phyloP scores from a whole-genome alignment of 2,329 filamentous ascomycete genomes.

The Zasmidium cellare region DNA sequence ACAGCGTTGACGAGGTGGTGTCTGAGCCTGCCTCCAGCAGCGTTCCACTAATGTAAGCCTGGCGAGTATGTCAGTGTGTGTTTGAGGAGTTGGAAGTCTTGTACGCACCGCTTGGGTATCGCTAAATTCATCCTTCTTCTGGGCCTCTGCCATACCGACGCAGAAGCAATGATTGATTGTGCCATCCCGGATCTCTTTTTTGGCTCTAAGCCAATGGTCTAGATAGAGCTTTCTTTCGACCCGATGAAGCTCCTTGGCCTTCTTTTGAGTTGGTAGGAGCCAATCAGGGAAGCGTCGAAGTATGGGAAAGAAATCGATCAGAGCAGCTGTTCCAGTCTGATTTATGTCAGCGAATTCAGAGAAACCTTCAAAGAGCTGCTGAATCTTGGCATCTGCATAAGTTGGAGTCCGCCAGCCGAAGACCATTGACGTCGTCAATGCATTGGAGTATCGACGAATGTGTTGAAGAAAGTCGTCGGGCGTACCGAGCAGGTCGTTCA shows the following conservation, averaged over 20 bases:
- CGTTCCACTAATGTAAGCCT: conserved; percentile 35
- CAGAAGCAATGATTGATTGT: conserved; percentile 27
- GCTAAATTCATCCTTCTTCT: conserved; percentile 26
- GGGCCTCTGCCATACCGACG: conserved; percentile 24
- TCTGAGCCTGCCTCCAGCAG: conserved; percentile 45
- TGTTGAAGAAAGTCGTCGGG: conserved; percentile 47
- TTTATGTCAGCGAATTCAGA: conserved; percentile 45
- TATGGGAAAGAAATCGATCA: conserved; percentile 50
- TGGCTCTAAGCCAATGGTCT: conserved; percentile 24
- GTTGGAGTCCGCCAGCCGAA: conserved; percentile 45
- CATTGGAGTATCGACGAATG: conserved; percentile 51
- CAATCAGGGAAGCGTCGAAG: conserved; percentile 48
- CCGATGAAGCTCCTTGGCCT: conserved; percentile 25
- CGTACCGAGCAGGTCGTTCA: conserved; percentile 47
- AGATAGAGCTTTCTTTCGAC: conserved; percentile 23
- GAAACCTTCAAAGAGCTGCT: conserved; percentile 47
- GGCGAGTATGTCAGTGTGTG: neutral
- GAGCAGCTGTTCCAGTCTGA: conserved; percentile 42
- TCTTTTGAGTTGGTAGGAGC: conserved; percentile 17
- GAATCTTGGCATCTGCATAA: conserved; percentile 44
- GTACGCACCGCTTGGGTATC: conserved; percentile 20
- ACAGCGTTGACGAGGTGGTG: conserved; percentile 36
- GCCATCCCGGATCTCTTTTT: conserved; percentile 20
- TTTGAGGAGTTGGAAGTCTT: neutral
- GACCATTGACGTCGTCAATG: conserved; percentile 52